A percentile compares a stretch with the other conserved stretches of the same genome.
phyloP scores from a whole-genome alignment of 305 asterid genomes.

The Withania somnifera region DNA sequence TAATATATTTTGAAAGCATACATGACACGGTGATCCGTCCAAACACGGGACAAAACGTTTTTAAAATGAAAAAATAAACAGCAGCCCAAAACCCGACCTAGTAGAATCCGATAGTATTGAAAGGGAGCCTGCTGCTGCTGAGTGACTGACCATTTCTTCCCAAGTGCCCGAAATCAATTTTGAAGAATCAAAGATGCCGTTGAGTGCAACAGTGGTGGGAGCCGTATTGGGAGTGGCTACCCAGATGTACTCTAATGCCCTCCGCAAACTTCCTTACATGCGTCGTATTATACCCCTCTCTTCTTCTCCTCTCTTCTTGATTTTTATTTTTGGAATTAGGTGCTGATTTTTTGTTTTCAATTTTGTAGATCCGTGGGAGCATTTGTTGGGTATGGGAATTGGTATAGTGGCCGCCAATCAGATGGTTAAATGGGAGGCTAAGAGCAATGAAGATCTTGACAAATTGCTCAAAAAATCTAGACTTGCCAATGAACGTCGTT shows the following conservation, averaged over 20 bases:
- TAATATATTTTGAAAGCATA: no score
- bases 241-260: slow-evolving; percentile 97
- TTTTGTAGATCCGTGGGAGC: slow-evolving; percentile 95
- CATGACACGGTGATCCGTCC: no score
- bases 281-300: slow-evolving; percentile 51
- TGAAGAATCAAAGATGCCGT: slow-evolving; percentile 33
- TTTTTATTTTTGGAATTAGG: neutral
- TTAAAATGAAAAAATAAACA: no score
- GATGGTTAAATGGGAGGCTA: slow-evolving; percentile 77
- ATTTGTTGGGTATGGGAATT: slow-evolving; percentile 87
- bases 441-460: slow-evolving; percentile 78
- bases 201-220: slow-evolving; percentile 75
- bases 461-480: slow-evolving; percentile 71
- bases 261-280: slow-evolving; percentile 96
- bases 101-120: neutral
- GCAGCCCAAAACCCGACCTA: neutral
- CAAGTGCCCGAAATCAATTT: neutral
- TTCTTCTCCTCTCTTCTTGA: neutral
- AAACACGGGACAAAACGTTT: no score
- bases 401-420: slow-evolving; percentile 77
- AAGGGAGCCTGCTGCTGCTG: neutral
- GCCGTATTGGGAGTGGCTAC: slow-evolving; percentile 78
- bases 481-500: slow-evolving; percentile 62
- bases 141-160: neutral
- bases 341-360: neutral